Evolutionary conservation across 2,329 filamentous ascomycete genomes (phyloP).

Genomic region (Ceratocystis cacaofunesta): DNA sequence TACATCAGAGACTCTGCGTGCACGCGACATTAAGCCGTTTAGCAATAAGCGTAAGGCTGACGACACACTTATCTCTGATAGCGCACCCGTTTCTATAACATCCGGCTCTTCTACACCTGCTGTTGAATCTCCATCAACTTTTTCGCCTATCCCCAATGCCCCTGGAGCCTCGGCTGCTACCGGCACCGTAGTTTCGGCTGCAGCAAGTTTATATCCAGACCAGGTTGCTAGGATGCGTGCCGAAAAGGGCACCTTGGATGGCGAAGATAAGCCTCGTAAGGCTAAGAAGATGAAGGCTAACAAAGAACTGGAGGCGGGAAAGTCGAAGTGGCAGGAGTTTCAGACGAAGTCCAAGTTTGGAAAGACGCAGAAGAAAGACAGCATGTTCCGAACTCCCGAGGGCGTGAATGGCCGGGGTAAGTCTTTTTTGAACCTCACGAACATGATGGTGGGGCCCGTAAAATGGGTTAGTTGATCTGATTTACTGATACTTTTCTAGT

Average conservation of each 20-base stretch:
- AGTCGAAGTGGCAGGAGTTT: constrained; percentile 92
- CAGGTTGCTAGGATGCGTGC: constrained; percentile 38
- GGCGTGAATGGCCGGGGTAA: constrained; percentile 73
- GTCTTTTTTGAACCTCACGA: constrained; percentile 19
- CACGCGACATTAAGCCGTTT: constrained; percentile 71
- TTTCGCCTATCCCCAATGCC: constrained; percentile 12
- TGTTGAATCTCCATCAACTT: constrained; percentile 5
- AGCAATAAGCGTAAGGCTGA: constrained; percentile 79
- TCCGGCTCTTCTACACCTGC: constrained; percentile 6
- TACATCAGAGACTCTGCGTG: constrained; percentile 64
- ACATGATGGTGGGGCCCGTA: neutral
- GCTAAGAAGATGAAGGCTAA: constrained; percentile 85
- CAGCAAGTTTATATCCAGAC: constrained; percentile 43
- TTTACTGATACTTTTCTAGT: constrained; percentile 40
- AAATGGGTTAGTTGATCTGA: neutral
- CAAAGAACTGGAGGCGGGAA: constrained; percentile 78
- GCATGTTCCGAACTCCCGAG: constrained; percentile 91
- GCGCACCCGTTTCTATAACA: constrained; percentile 20
- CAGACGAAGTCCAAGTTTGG: constrained; percentile 59
- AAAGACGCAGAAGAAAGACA: constrained; percentile 65
- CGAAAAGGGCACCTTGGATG: constrained; percentile 40
- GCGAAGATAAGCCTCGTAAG: constrained; percentile 56
- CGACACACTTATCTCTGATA: constrained; percentile 31
- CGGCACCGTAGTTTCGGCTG: constrained; percentile 39
- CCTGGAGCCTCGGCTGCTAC: constrained; percentile 22